phyloP scores from a whole-genome alignment of 352 stramenopile genomes.

The Pythium rhizo-oryzae region DNA sequence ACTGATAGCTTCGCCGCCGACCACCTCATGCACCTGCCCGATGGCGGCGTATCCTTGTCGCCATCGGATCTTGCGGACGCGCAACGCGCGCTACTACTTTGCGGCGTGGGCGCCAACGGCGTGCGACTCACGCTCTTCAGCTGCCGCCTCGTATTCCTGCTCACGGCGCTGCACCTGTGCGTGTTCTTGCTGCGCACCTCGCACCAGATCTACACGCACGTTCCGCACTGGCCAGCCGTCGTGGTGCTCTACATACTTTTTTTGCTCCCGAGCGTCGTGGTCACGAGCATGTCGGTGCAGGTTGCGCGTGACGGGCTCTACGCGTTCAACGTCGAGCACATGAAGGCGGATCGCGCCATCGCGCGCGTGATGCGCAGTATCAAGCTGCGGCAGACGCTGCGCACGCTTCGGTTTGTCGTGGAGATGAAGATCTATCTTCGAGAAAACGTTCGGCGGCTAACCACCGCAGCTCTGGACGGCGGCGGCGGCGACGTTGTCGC shows the following conservation, averaged over 20 bases:
- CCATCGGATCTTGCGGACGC: slow-evolving; percentile 47
- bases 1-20: too few species aligned
- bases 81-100: slow-evolving; percentile 43
- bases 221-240: too few species aligned
- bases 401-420: slow-evolving; percentile 72
- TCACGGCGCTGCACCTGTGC: slow-evolving; percentile 69
- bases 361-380: slow-evolving; percentile 64
- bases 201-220: slow-evolving; percentile 36
- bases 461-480: slow-evolving; percentile 36
- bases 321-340: slow-evolving; percentile 77
- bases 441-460: slow-evolving; percentile 46
- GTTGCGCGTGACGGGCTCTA: slow-evolving; percentile 70
- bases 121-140: slow-evolving; percentile 65
- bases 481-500: too few species aligned
- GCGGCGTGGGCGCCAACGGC: slow-evolving; percentile 40
- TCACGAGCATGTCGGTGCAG: slow-evolving; percentile 62
- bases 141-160: slow-evolving; percentile 65
- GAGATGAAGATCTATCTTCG: too few species aligned
- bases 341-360: slow-evolving; percentile 69
- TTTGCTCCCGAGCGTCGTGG: slow-evolving; percentile 52
- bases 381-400: slow-evolving; percentile 66
- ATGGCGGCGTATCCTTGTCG: too few species aligned
- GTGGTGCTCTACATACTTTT: slow-evolving; percentile 45
- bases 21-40: slow-evolving; percentile 34
- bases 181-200: slow-evolving; percentile 61